Base-by-base conservation (phyloP, 2,329 filamentous ascomycete species). In the Botrytis cinerea region DNA sequence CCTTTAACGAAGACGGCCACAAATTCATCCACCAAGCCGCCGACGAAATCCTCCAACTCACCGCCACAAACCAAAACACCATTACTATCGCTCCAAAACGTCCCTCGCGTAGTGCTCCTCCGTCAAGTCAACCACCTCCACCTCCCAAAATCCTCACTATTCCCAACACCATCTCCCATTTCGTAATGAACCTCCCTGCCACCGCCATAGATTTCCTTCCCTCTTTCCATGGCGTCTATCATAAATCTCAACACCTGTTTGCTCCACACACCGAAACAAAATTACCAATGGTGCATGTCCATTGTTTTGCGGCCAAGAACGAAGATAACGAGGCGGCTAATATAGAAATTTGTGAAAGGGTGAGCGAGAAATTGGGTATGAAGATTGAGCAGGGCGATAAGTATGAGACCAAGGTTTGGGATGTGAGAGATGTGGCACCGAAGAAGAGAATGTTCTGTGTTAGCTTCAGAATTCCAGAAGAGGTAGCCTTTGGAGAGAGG, bases 361-460 rank as follows among this genome's bases (percentile, higher is more conserved):
- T 96, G 81, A 83, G 18, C 85, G 85, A 61, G 51, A 86, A 84
- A 76, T 80, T 86, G 76, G 84, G 83, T 18, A 79, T 83, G 60
- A 75, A 79, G 74, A 80, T 86, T 69, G 80, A 78, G 73, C 82
- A 83, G 5, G 86, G 84, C 20, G 84, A 88, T 73, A 70, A 77
- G 9, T 43, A 62, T 22, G 71, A 73, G 83, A 88, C 71, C 6
- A 84, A 84, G 0, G 88, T 94, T 75, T 84, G 89, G 74, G 89
- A 92, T 74, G 94, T 98, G 48, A 88, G 96, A 76, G 90, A 97
- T 77, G 96, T 99, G 72, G 93, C 94, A 74, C 96, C 96, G 8
- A 92, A 93, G 80, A 99, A 99, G 86, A 89, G 92, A 80, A 98
- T 98, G 95, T 98, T 95, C 82, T 98, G 96, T 82, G 95, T 94